Percentiles rank a stretch among this genome's conserved stretches.
Evolutionary conservation across 257 asterid species (phyloP).

Genomic region (Cordia subcordata): DNA sequence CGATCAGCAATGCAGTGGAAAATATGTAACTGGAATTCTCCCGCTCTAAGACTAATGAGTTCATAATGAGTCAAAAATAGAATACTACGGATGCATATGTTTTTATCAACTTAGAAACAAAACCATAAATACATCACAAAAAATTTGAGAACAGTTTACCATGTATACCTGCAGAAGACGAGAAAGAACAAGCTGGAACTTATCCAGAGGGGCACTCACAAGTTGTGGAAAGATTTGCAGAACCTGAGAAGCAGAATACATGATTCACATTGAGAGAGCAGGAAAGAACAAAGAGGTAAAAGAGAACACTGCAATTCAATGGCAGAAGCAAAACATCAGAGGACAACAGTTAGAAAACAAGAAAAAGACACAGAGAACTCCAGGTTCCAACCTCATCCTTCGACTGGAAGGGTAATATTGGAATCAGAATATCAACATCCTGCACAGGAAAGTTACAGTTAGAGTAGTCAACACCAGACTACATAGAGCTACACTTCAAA

Average conservation of each 20-base stretch:
- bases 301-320: not conserved
- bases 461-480: not conserved
- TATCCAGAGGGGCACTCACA: constrained; percentile 69
- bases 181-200: constrained; percentile 79
- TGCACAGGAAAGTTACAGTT: constrained; percentile 32
- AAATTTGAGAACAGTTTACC: constrained; percentile 13
- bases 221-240: constrained; percentile 68
- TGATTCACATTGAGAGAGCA: constrained; percentile 13
- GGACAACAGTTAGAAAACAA: constrained; percentile 8
- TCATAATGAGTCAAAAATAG: not conserved
- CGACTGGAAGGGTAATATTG: constrained; percentile 76
- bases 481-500: not conserved
- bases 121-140: not conserved
- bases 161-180: constrained; percentile 70
- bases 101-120: not conserved
- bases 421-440: constrained; percentile 82
- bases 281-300: constrained; percentile 1
- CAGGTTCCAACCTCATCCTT: constrained; percentile 68
- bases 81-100: not conserved
- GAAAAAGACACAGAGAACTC: constrained; percentile 9
- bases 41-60: not conserved
- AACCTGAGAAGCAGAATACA: constrained; percentile 54
- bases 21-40: no score
- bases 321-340: not conserved
- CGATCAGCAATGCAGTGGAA: no score